Conservation (phyloP, 495 filamentous ascomycete species). For the Neurospora sp. region DNA sequence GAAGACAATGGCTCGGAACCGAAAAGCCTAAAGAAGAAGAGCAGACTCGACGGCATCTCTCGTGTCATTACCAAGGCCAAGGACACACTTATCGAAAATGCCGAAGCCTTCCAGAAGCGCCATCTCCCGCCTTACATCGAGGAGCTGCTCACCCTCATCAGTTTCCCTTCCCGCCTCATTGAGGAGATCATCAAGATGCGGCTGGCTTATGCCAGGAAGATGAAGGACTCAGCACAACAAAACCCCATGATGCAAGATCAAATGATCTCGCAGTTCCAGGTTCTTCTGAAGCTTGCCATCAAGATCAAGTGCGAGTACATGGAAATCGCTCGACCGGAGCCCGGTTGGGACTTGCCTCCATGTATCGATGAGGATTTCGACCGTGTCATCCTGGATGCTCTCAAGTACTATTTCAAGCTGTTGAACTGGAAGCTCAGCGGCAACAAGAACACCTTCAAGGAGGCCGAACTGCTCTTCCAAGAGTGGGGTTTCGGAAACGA, state of each 20-base stretch:
- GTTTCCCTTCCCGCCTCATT: constrained; percentile 89
- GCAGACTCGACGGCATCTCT: constrained; percentile 75
- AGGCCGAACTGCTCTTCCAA: constrained; percentile 92
- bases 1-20: constrained; percentile 45
- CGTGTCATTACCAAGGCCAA: constrained; percentile 89
- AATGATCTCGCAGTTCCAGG: constrained; percentile 94
- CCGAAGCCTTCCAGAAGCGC: constrained; percentile 73
- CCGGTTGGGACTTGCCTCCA: constrained; percentile 88
- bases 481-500: constrained; percentile 96
- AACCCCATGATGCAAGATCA: constrained; percentile 88
- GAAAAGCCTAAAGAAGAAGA: constrained; percentile 45
- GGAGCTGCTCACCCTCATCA: constrained; percentile 88
- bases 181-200: constrained; percentile 94
- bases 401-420: constrained; percentile 96
- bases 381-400: constrained; percentile 83
- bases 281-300: constrained; percentile 81
- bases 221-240: constrained; percentile 79
- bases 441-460: constrained; percentile 98
- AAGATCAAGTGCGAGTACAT: constrained; percentile 85
- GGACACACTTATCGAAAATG: constrained; percentile 78
- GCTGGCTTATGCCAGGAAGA: constrained; percentile 83
- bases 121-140: constrained; percentile 96
- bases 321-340: constrained; percentile 72
- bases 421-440: constrained; percentile 94
- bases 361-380: constrained; percentile 98